Base-by-base conservation (phyloP, 371 early-diverging fungal genomes). In the Actinomortierella ambigua region DNA sequence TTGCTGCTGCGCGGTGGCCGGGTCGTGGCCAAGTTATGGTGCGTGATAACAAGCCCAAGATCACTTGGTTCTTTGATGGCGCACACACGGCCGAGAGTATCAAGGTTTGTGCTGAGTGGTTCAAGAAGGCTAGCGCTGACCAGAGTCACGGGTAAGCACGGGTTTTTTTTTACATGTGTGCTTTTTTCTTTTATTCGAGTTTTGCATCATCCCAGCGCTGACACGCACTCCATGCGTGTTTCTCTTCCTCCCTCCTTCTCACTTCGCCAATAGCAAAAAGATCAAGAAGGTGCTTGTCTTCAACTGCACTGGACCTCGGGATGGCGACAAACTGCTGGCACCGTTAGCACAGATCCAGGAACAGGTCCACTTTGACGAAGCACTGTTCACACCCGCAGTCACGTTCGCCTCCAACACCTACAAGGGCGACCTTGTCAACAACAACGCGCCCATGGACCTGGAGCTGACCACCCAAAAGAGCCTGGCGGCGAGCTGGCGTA, bases 61-160 rank as follows among this genome's bases (percentile, higher is more conserved):
- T 87, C 1, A 82, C 68, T 2, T 96, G 91, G 89, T 91, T 82
- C 70, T 76, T 95, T 44, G 98, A 98, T 75, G 98, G 98, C 20
- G 98, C 98, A 0, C 98, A 98, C 67, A 98, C 98, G 0, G 73
- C 79, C 8, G 98, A 97, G 70, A 93, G 94, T 69, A 82, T 95
- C 27, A 57, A 65, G 22, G 76, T 88, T 0, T 94, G 95, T 61
- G 86, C 83, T 1, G 79, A 81, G 15, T 95, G 95, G 95, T 95
- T 91, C 68, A 58, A 77, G 48, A 77, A 73, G 1, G 77, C 59
- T 41, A 66, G 75, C 11, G 65, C 22, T 3, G 22, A 61, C 17
- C 28, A 57, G 17, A 29, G 66, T 6, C 51, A 65, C 11, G 61
- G 67, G 55, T 60, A 60, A 20, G 63, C 20, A 7, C 8, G 52